Evolutionary conservation across 2,329 filamentous ascomycete genomes (phyloP), one percentile per base, ranked within the genome.

Genomic region (Zarea fungicola): DNA sequence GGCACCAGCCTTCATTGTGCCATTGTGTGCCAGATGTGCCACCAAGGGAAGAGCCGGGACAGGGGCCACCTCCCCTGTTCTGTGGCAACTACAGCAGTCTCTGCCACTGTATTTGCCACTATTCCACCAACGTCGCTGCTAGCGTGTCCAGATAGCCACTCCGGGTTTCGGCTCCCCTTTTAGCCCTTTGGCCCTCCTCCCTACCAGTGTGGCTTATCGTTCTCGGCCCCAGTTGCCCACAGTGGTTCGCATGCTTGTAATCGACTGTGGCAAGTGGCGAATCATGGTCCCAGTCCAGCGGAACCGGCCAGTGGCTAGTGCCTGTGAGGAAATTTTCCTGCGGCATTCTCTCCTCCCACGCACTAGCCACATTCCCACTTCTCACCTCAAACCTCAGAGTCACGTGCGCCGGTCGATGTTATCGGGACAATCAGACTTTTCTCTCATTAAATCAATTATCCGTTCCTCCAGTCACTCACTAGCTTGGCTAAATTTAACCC

Each of bases 181-280:
- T n/a, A 8, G n/a, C 34, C 8, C 10, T n/a, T 7, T 21, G 34
- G 9, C 5, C 7, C 25, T n/a, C 23, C 32, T 29, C 26, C 26
- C 16, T 48, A 21, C 26, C 7, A 7, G 26, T 48, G 36, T 48
- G 45, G 36, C 37, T 41, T 34, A n/a, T n/a, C 31, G 13, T 32
- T 42, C 25, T 3, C 16, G 4, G 10, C 9, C 31, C 42, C 32
- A 22, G 36, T 42, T 48, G 26, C 37, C 44, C 16, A 48, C 45
- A 41, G 36, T n/a, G 23, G 45, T 48, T 48, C 45, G 45, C 45
- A 48, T 48, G 45, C 41, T 28, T 28, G 36, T 41, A 42, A 37
- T 28, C 36, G 28, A 39, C 2, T 16, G 6, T 35, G 21, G 34
- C 22, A 16, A 22, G 37, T n/a, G 14, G 9, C 4, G 14, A 22